These are phyloP conservation scores for Claviceps sp. DNA, from an alignment of 2,329 filamentous ascomycete species.

Conservation along the genomic window DNA sequence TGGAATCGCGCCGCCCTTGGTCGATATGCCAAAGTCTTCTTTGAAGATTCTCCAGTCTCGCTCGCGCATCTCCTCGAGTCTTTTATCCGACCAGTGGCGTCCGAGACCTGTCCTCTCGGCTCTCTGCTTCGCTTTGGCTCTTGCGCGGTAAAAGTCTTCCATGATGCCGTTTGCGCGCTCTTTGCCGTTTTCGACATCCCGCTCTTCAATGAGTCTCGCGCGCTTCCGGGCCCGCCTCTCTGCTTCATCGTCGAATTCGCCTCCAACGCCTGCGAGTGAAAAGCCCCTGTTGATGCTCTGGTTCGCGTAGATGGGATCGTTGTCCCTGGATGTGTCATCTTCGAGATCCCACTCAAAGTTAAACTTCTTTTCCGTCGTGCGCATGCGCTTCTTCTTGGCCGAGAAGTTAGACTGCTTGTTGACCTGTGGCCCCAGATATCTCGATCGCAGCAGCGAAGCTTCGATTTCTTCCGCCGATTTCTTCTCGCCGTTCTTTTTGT, in stretches of 20 bases:
- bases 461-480: slow-evolving; percentile 50
- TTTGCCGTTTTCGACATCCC: slow-evolving; percentile 62
- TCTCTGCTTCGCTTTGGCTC: slow-evolving; percentile 53
- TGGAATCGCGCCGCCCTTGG: slow-evolving; percentile 81
- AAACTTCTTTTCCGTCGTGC: slow-evolving; percentile 93
- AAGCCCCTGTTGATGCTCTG: slow-evolving; percentile 18
- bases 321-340: slow-evolving; percentile 60
- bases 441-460: slow-evolving; percentile 57
- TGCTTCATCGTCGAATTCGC: slow-evolving; percentile 38
- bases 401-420: slow-evolving; percentile 77
- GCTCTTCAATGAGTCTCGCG: slow-evolving; percentile 57
- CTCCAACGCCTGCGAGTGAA: slow-evolving; percentile 34
- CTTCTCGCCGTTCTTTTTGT: slow-evolving; percentile 22
- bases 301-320: slow-evolving; percentile 60
- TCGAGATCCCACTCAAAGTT: slow-evolving; percentile 97
- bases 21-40: slow-evolving; percentile 93
- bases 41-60: slow-evolving; percentile 99
- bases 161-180: slow-evolving; percentile 67
- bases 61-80: slow-evolving; percentile 84
- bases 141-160: slow-evolving; percentile 61
- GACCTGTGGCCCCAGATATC: slow-evolving; percentile 84
- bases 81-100: slow-evolving; percentile 94
- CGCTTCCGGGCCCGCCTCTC: slow-evolving; percentile 42
- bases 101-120: slow-evolving; percentile 63
- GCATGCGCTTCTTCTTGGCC: slow-evolving; percentile 86